Conservation (phyloP, 108 stramenopile genomes). For the Cyclotella cryptica region DNA sequence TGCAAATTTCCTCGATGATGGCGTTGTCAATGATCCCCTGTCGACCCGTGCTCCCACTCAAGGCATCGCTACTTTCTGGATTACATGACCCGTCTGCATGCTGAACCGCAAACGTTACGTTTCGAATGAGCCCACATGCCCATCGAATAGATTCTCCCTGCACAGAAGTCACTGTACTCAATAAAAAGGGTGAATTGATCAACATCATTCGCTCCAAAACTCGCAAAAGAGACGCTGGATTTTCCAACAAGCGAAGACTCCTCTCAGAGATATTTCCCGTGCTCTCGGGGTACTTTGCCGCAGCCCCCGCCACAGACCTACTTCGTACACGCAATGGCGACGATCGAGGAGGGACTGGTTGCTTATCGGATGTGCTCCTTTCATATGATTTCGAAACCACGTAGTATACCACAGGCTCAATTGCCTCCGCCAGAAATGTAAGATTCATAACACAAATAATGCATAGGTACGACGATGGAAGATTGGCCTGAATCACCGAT, state of each 20-base stretch:
- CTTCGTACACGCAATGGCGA: conserved; percentile 4
- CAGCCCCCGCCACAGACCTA: neutral
- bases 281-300: neutral
- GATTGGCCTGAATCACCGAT: conserved; percentile 25
- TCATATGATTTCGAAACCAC: conserved; percentile 3
- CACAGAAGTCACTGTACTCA: conserved; percentile 30
- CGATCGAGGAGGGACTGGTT: neutral
- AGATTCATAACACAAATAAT: conserved; percentile 58
- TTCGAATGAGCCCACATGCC: conserved; percentile 45
- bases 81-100: neutral
- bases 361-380: neutral
- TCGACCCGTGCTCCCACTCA: conserved; percentile 23
- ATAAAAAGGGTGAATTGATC: conserved; percentile 19
- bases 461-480: conserved; percentile 54
- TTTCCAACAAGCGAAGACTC: conserved; percentile 6
- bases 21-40: conserved; percentile 28
- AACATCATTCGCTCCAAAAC: conserved; percentile 35
- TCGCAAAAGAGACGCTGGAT: conserved; percentile 31
- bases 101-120: conserved; percentile 28
- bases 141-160: conserved; percentile 52
- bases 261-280: neutral
- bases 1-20: conserved; percentile 34
- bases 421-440: conserved; percentile 49
- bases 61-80: neutral
- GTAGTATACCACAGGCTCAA: conserved; percentile 12